Conservation (phyloP, 345 rosid genomes). For the Microthlaspi erraticum region DNA sequence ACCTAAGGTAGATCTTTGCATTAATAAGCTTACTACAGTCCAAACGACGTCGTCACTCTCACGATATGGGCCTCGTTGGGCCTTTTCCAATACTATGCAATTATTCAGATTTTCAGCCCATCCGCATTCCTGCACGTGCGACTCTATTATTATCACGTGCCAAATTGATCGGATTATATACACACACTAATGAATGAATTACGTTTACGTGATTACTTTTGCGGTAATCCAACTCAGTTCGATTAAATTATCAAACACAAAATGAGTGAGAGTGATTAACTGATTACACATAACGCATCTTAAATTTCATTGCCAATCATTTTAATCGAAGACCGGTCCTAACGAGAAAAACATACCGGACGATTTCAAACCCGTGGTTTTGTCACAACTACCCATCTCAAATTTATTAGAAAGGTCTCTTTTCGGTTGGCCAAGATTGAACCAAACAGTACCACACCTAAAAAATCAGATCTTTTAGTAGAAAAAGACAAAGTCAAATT, state of each 20-base stretch:
- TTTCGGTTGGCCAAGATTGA: background rate
- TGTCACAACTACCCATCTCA: background rate
- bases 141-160: slow-evolving; percentile 1
- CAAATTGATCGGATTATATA: background rate
- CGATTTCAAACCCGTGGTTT: background rate
- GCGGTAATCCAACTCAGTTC: no score
- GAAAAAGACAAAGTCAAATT: background rate
- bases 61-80: slow-evolving; percentile 18
- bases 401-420: no score
- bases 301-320: no score
- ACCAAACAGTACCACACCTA: slow-evolving; percentile 16
- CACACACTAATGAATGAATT: background rate
- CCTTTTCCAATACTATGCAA: background rate
- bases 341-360: background rate
- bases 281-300: no score
- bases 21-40: slow-evolving; percentile 16
- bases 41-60: background rate
- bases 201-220: no score
- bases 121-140: background rate
- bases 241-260: no score
- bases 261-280: no score
- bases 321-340: slow-evolving; percentile 1
- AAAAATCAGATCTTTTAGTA: slow-evolving; percentile 2
- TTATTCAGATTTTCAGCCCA: slow-evolving; percentile 28
- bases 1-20: slow-evolving; percentile 16